These are phyloP conservation scores for Talaromyces pinophilus DNA, from an alignment of 2,329 filamentous ascomycete species.

Conservation along the genomic window DNA sequence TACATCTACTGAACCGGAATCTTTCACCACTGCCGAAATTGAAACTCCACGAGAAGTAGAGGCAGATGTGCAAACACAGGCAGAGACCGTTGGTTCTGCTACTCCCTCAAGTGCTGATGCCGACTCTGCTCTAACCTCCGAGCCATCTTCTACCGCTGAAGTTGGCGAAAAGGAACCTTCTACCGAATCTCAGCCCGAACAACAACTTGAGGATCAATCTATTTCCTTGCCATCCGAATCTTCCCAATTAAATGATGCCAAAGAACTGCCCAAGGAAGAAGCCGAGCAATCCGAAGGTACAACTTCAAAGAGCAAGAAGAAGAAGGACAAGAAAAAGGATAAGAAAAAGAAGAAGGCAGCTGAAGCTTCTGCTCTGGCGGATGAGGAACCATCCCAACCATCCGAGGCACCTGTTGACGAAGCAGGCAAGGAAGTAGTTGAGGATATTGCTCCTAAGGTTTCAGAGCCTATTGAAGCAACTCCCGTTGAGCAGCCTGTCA, in stretches of 20 bases:
- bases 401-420: slow-evolving; percentile 2
- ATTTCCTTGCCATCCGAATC: neutral
- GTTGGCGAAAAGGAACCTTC: neutral
- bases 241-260: neutral
- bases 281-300: slow-evolving; percentile 6
- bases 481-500: neutral
- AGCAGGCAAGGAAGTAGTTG: neutral
- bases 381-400: slow-evolving; percentile 25
- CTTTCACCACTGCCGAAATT: neutral
- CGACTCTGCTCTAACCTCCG: neutral
- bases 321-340: slow-evolving; percentile 42
- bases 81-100: neutral
- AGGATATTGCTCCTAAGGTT: neutral
- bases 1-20: neutral
- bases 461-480: neutral
- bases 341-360: slow-evolving; percentile 23
- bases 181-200: neutral
- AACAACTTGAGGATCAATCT: neutral
- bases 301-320: slow-evolving; percentile 32
- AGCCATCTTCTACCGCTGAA: neutral
- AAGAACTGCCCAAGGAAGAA: neutral
- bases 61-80: neutral
- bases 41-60: neutral
- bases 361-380: slow-evolving; percentile 26
- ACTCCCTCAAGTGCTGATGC: neutral